A percentile compares a stretch with the other conserved stretches of the same genome.
These are phyloP conservation scores for Hypomyces perniciosus DNA, from an alignment of 2,329 filamentous ascomycete genomes.

Conservation along the genomic window DNA sequence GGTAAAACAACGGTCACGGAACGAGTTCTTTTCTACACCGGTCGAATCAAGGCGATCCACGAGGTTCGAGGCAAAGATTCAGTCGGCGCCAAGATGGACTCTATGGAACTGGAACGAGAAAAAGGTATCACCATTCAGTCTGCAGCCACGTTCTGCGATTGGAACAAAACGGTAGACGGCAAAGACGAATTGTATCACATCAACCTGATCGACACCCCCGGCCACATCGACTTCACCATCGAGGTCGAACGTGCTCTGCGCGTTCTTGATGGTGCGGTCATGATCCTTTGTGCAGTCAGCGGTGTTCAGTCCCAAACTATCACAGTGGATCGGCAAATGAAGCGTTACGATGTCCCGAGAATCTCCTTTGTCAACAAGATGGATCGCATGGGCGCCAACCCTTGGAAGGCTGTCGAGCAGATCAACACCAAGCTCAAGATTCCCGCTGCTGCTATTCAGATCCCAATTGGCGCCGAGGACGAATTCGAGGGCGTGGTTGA, in stretches of 20 bases:
- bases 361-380: slow-evolving; percentile 99
- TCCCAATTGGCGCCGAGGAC: slow-evolving; percentile 90
- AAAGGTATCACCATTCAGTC: slow-evolving; percentile 99
- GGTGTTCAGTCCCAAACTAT: slow-evolving; percentile 98
- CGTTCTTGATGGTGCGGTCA: slow-evolving; percentile 92
- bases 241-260: slow-evolving; percentile 93
- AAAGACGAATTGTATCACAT: slow-evolving; percentile 91
- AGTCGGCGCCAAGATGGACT: slow-evolving; percentile 99
- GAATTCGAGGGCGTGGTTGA: slow-evolving; percentile 90
- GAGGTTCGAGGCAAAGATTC: slow-evolving; percentile 93
- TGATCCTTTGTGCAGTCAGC: slow-evolving; percentile 96
- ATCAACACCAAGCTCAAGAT: slow-evolving; percentile 96
- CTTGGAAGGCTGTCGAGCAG: slow-evolving; percentile 94
- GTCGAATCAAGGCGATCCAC: slow-evolving; percentile 93
- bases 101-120: slow-evolving; percentile 96
- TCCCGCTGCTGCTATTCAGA: slow-evolving; percentile 84
- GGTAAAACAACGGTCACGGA: slow-evolving; percentile 97
- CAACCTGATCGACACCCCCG: slow-evolving; percentile 97
- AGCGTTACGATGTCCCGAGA: slow-evolving; percentile 91
- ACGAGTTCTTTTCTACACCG: slow-evolving; percentile 96
- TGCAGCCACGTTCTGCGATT: slow-evolving; percentile 95
- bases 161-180: slow-evolving; percentile 79
- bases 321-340: slow-evolving; percentile 97
- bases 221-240: slow-evolving; percentile 98
- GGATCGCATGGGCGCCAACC: slow-evolving; percentile 98